phyloP scores from a whole-genome alignment of 257 asterid genomes.

The Ocimum tenuiflorum region DNA sequence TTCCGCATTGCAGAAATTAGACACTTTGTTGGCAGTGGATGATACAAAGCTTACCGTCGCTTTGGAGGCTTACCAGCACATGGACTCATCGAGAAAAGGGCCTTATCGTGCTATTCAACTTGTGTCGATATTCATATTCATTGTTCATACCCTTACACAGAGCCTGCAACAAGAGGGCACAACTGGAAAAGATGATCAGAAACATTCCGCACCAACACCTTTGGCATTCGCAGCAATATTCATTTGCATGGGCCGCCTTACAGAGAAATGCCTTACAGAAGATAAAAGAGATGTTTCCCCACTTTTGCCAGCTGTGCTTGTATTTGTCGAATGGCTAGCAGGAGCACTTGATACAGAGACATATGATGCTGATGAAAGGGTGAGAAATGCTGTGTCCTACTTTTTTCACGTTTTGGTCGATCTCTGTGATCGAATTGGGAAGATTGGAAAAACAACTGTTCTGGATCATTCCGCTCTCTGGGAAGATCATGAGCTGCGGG shows the following conservation, averaged over 20 bases:
- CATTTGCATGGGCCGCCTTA: conserved; percentile 58
- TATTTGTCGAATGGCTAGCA: conserved; percentile 71
- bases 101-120: conserved; percentile 75
- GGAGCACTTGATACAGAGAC: conserved; percentile 39
- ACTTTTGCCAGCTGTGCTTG: conserved; percentile 62
- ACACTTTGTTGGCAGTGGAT: conserved; percentile 39
- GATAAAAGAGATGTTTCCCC: conserved; percentile 33
- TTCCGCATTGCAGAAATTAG: conserved; percentile 52
- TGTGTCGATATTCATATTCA: conserved; percentile 64
- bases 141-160: conserved; percentile 38
- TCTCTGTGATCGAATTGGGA: conserved; percentile 42
- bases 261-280: conserved; percentile 48
- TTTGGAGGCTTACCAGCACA: conserved; percentile 45
- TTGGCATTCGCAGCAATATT: conserved; percentile 53
- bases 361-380: conserved; percentile 44
- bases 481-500: conserved; percentile 89
- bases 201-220: conserved; percentile 31
- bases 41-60: conserved; percentile 37
- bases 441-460: conserved; percentile 14
- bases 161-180: conserved; percentile 32
- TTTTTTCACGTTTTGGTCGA: conserved; percentile 47
- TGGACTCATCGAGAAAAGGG: conserved; percentile 56
- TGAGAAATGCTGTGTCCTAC: conserved; percentile 47
- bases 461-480: conserved; percentile 49
- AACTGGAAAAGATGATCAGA: conserved; percentile 23